These are phyloP conservation scores for Debaryomyces psychrophilus DNA, from an alignment of 1,139 yeast genomes.

Conservation along the genomic window DNA sequence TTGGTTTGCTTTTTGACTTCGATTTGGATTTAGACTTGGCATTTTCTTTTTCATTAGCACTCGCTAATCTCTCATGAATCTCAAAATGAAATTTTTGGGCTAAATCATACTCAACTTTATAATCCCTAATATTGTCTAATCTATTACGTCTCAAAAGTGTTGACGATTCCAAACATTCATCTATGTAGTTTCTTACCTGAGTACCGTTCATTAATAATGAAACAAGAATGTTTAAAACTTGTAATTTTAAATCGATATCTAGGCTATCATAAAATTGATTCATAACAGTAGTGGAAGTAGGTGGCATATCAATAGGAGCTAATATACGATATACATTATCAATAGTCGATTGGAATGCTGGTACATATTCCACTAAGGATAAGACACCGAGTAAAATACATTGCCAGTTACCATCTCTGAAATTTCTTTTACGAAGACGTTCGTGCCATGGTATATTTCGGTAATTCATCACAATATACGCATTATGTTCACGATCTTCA, in stretches of 20 bases:
- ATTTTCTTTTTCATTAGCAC: constrained; percentile 9
- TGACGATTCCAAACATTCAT: constrained; percentile 66
- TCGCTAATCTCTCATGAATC: constrained; percentile 30
- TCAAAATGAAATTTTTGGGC: constrained; percentile 50
- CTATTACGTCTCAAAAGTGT: constrained; percentile 67
- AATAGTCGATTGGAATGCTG: constrained; percentile 53
- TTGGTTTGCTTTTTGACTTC: constrained; percentile 13
- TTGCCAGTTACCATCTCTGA: constrained; percentile 87
- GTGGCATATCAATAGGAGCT: constrained; percentile 58
- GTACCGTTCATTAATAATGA: constrained; percentile 61
- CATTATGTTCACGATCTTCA: constrained; percentile 43
- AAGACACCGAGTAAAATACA: constrained; percentile 73
- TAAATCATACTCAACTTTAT: constrained; percentile 52
- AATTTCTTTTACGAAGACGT: constrained; percentile 70
- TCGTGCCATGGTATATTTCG: constrained; percentile 76
- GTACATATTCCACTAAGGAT: constrained; percentile 60
- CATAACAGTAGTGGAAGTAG: constrained; percentile 53
- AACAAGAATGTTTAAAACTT: constrained; percentile 57
- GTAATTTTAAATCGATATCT: constrained; percentile 52
- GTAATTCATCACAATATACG: constrained; percentile 60
- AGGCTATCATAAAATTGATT: constrained; percentile 54
- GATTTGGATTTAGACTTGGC: constrained; percentile 7
- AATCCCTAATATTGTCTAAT: constrained; percentile 67
- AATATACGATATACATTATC: constrained; percentile 49
- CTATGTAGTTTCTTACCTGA: constrained; percentile 65